Evolutionary conservation across 176 grass and related monocot species (phyloP).

Genomic region (Hordeum vulgare): DNA sequence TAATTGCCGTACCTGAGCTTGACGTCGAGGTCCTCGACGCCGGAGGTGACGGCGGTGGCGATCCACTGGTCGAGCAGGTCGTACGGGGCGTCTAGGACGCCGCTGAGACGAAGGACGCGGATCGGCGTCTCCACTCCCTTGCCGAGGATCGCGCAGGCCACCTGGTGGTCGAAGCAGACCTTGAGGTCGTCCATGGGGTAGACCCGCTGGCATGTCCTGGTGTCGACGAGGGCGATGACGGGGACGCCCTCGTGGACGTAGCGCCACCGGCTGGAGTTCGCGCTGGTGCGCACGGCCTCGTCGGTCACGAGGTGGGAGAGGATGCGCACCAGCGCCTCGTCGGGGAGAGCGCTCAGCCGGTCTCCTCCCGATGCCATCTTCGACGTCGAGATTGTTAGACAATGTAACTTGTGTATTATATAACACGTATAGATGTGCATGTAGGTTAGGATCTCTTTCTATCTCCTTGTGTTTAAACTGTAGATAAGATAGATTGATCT

Average conservation of each 20-base stretch:
- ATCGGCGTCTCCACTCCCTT: background rate
- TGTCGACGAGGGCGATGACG: background rate
- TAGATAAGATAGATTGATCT: too few relatives aligned
- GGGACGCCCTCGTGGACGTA: background rate
- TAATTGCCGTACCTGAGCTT: background rate
- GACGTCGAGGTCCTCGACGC: background rate
- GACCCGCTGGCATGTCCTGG: background rate
- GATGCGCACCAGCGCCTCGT: background rate
- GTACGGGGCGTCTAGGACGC: background rate
- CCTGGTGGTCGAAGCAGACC: constrained; percentile 11
- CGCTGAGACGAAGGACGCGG: background rate
- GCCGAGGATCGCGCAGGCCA: background rate
- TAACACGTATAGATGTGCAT: too few relatives aligned
- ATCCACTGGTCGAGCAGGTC: background rate
- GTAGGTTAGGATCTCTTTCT: too few relatives aligned
- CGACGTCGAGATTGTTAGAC: too few relatives aligned
- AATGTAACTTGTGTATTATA: too few relatives aligned
- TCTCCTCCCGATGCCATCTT: background rate
- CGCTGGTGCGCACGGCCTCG: background rate
- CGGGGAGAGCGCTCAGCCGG: background rate
- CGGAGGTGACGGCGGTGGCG: background rate
- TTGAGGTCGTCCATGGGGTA: background rate
- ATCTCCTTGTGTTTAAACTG: too few relatives aligned
- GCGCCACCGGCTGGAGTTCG: background rate
- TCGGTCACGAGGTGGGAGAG: background rate